phyloP scores from a whole-genome alignment of 305 asterid species.

The Solanum hybrid region DNA sequence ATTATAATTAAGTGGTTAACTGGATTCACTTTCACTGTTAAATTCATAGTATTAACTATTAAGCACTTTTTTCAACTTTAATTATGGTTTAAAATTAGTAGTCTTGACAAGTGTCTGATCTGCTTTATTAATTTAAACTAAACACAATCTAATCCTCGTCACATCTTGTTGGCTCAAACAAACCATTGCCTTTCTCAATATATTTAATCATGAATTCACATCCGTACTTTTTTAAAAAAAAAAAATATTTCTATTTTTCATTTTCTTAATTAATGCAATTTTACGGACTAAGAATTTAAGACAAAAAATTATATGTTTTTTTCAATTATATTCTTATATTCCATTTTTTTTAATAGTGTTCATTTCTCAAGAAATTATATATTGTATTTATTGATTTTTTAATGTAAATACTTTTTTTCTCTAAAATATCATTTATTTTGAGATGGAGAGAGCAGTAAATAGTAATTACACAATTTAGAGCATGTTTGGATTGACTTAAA shows the following conservation, averaged over 20 bases:
- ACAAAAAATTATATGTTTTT: not conserved
- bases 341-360: not conserved
- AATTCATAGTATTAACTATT: not conserved
- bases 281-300: not conserved
- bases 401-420: no score
- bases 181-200: not conserved
- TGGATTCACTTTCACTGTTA: constrained; percentile 9
- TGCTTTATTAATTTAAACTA: not conserved
- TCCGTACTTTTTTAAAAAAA: not conserved
- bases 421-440: not conserved
- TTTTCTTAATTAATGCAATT: not conserved
- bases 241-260: not conserved
- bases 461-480: not conserved
- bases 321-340: not conserved
- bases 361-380: not conserved
- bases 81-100: not conserved
- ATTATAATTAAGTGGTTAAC: not conserved
- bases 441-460: not conserved
- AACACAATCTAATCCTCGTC: constrained; percentile 1
- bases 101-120: constrained; percentile 15
- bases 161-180: constrained; percentile 7
- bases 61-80: not conserved
- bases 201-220: not conserved
- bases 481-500: no score
- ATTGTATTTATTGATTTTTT: no score